phyloP scores from a whole-genome alignment of 208 protist species.

The Leishmania tarentolae region DNA sequence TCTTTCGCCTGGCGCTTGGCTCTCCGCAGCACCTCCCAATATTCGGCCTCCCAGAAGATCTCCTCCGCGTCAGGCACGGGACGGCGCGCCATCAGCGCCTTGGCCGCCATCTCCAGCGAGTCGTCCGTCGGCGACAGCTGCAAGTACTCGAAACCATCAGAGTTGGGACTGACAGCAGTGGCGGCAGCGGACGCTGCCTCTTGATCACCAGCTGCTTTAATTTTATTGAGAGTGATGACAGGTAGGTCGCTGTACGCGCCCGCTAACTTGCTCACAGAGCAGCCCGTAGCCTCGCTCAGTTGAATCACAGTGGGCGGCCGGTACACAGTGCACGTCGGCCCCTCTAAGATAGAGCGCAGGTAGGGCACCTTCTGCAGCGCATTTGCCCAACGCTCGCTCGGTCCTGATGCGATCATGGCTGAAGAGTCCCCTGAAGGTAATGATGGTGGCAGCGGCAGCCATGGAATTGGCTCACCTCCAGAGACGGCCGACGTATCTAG shows the following conservation, averaged over 20 bases:
- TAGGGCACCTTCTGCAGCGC: constrained; percentile 43
- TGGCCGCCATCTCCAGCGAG: constrained; percentile 51
- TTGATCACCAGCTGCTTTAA: constrained; percentile 1
- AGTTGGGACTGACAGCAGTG: neutral
- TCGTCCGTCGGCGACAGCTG: constrained; percentile 37
- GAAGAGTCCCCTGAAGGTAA: neutral
- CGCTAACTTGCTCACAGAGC: constrained; percentile 29
- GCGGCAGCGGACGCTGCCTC: neutral
- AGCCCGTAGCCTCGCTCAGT: constrained; percentile 47
- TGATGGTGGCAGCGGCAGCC: constrained; percentile 8
- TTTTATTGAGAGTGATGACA: constrained; percentile 45
- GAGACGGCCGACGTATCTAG: neutral
- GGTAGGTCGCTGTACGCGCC: constrained; percentile 45
- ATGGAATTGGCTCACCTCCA: constrained; percentile 8
- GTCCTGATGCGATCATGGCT: neutral
- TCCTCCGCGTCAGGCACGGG: constrained; percentile 49
- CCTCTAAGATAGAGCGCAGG: constrained; percentile 35
- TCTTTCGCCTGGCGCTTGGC: constrained; percentile 26
- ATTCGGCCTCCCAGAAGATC: constrained; percentile 67
- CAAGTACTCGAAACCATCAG: constrained; percentile 31
- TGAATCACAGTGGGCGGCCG: constrained; percentile 55
- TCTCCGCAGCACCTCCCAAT: constrained; percentile 48
- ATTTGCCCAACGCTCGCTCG: constrained; percentile 9
- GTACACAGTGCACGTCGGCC: constrained; percentile 47
- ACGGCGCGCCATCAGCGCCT: constrained; percentile 40